Evolutionary conservation across 148 eudicot genomes (phyloP).

Genomic region (Diospyros lotus): DNA sequence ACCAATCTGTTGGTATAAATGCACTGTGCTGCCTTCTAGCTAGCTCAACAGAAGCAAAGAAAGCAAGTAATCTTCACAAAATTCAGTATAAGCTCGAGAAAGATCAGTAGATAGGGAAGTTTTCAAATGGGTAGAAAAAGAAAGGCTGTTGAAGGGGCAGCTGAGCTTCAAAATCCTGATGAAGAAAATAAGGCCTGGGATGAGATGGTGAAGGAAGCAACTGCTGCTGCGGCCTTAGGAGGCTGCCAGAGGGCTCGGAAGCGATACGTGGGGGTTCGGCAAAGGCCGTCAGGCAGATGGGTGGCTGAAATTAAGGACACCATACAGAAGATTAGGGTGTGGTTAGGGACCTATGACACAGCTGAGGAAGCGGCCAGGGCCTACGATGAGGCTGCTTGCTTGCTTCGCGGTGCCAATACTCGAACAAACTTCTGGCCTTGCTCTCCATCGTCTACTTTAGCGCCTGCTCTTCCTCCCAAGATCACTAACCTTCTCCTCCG

Average conservation of each 20-base stretch:
- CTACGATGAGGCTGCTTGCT: constrained; percentile 50
- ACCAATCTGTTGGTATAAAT: background rate
- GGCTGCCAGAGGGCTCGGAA: constrained; percentile 31
- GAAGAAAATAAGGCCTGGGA: constrained; percentile 28
- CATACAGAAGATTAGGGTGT: constrained; percentile 46
- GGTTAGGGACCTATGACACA: constrained; percentile 48
- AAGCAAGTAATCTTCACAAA: background rate
- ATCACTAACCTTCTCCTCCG: constrained; percentile 43
- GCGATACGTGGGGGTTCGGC: constrained; percentile 46
- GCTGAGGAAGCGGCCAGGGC: constrained; percentile 57
- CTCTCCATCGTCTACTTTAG: constrained; percentile 18
- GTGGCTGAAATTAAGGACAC: constrained; percentile 47
- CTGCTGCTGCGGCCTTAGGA: constrained; percentile 20
- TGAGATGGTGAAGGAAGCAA: constrained; percentile 35
- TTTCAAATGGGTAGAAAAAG: constrained; percentile 40
- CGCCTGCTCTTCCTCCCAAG: constrained; percentile 41
- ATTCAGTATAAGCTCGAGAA: background rate
- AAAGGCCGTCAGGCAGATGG: constrained; percentile 49
- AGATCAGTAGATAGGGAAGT: background rate
- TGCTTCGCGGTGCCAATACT: constrained; percentile 47
- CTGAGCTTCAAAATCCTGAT: constrained; percentile 5
- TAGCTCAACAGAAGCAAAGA: constrained; percentile 8
- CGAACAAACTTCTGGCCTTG: constrained; percentile 48
- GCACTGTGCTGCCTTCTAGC: background rate
- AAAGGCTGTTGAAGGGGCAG: constrained; percentile 19